These are phyloP conservation scores for Wickerhamiella sorbophila DNA, from an alignment of 805 yeast species.

Conservation along the genomic window DNA sequence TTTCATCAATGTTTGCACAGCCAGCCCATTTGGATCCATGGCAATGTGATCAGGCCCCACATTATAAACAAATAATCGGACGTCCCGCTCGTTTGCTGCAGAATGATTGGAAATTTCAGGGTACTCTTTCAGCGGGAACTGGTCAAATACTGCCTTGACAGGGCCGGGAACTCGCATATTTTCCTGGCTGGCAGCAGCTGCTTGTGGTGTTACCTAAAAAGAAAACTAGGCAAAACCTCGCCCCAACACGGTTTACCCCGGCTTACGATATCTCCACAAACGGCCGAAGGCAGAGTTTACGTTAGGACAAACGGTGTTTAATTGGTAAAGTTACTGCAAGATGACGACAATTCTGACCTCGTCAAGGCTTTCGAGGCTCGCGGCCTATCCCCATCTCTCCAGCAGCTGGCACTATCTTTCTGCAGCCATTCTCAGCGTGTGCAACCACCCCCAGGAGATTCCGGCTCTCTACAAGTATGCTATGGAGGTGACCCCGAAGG, in stretches of 20 bases:
- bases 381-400: constrained; percentile 35
- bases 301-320: too few relatives aligned
- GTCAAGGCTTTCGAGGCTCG: constrained; percentile 1
- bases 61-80: constrained; percentile 16
- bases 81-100: background rate
- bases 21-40: constrained; percentile 23
- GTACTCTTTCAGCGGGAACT: constrained; percentile 21
- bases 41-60: constrained; percentile 14
- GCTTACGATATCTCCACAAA: background rate
- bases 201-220: background rate
- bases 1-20: constrained; percentile 13
- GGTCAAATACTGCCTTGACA: constrained; percentile 21
- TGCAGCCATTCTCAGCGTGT: constrained; percentile 65
- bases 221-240: background rate
- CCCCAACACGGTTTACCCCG: background rate
- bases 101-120: constrained; percentile 6
- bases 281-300: too few relatives aligned
- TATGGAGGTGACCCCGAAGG: constrained; percentile 20
- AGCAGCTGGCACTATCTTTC: constrained; percentile 66
- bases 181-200: background rate
- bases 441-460: constrained; percentile 70
- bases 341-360: background rate
- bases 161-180: constrained; percentile 20
- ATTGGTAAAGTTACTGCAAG: too few relatives aligned
- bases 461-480: constrained; percentile 65